Base-by-base conservation (phyloP, 129 eudicot genomes). In the Rutidosis leptorrhynchoides region DNA sequence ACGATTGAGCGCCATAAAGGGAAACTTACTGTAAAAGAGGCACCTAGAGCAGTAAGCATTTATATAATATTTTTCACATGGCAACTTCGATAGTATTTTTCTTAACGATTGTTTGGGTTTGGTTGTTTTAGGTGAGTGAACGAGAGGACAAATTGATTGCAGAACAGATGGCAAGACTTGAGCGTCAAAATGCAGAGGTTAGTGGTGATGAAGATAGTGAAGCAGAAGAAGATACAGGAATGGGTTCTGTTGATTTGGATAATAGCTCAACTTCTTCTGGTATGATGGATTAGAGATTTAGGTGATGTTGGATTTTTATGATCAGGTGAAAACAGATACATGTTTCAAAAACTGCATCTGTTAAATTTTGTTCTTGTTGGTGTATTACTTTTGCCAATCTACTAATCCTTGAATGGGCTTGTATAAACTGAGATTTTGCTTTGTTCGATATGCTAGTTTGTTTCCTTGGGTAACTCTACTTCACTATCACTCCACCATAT, bases 191-290 rank as follows among this genome's bases (percentile, higher is more conserved):
- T 62, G 84, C 83, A 53, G 94, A 86, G 84, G 58, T 76, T 21
- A 78, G 86, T 45, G 94, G 88, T 1, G 94, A 86, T 9, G 88
- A 83, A 72, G 82, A 86, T 58, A 83, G 86, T 72, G 94, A 83
- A 58, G 84, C 19, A 6, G 92, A 86, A 64, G 94, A 86, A 48
- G 88, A 86, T 46, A 74, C 78, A 5, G 88, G 94, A 17, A 86
- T 86, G 94, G 80, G 94, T 21, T 82, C 84, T 8, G 86, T 83
- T 33, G 94, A 86, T 62, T 55, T 86, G 68, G 86, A 86, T 22
- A 40, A 3, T 40, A 86, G 84, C 71, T 33, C 81, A 20, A 54
- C 74, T 68, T 82, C 87, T 15, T 82, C 87, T 20, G 74, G 64
- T 23, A 71, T 51, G 33, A 67, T 69, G 24, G 83, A 82, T 23